Percentiles rank a stretch among this genome's conserved stretches.
Conservation (phyloP, 1,284 basidiomycete genomes). For the Rhodotorula sp. region DNA sequence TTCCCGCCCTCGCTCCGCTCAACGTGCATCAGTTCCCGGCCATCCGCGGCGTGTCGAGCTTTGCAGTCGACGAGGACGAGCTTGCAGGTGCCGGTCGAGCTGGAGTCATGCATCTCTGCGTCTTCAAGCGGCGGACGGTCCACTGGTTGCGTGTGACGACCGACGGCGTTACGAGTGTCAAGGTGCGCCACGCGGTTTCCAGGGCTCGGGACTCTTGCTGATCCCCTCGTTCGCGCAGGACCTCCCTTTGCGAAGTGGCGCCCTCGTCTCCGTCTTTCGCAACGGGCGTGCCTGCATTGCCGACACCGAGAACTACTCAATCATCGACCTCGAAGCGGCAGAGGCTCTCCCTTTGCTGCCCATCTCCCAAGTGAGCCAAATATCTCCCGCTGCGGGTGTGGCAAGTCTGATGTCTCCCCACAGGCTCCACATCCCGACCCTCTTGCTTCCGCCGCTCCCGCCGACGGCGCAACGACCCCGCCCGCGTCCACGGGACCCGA, state of each 20-base stretch:
- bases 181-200: conserved; percentile 53
- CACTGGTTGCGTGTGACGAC: conserved; percentile 64
- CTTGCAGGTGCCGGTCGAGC: conserved; percentile 63
- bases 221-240: conserved; percentile 55
- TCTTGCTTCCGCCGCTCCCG: neutral
- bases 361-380: conserved; percentile 60
- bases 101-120: conserved; percentile 71
- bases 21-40: conserved; percentile 64
- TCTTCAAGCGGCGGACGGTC: conserved; percentile 70
- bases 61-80: conserved; percentile 72
- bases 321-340: conserved; percentile 71
- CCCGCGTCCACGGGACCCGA: conserved; percentile 42
- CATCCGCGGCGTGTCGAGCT: conserved; percentile 71
- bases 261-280: conserved; percentile 64
- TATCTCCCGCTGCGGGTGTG: neutral
- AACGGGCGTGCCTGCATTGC: conserved; percentile 72
- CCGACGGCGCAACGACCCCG: neutral
- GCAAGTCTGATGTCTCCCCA: neutral
- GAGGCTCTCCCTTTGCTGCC: conserved; percentile 72
- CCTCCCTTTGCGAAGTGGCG: conserved; percentile 68
- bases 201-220: neutral
- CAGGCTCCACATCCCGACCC: conserved; percentile 19
- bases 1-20: conserved; percentile 74
- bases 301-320: conserved; percentile 68
- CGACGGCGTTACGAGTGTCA: conserved; percentile 63